Conservation (phyloP, 305 asterid genomes). For the Fraxinus sp. region DNA sequence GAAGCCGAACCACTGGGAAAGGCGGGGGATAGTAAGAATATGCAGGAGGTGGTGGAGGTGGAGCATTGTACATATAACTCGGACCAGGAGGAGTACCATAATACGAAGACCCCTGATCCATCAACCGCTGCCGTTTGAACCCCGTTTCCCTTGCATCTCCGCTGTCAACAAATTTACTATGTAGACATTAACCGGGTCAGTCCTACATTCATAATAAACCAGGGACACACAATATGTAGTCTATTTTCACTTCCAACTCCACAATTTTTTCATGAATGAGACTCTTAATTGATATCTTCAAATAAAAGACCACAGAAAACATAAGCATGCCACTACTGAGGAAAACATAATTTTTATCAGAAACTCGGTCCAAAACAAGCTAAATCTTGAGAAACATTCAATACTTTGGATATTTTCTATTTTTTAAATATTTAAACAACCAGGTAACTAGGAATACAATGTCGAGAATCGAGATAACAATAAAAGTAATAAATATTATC, state of each 20-base stretch:
- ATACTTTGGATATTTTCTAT: neutral
- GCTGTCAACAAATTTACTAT: constrained; percentile 56
- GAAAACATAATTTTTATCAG: too few species aligned
- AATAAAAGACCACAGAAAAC: neutral
- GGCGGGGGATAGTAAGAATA: constrained; percentile 72
- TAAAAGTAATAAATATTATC: too few species aligned
- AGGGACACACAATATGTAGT: neutral
- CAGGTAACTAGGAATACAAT: too few species aligned
- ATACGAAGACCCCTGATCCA: constrained; percentile 74
- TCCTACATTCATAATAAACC: neutral
- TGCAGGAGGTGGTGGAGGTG: constrained; percentile 53
- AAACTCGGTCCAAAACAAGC: neutral
- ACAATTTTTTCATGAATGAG: neutral
- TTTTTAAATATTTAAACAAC: too few species aligned
- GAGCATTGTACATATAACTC: constrained; percentile 21
- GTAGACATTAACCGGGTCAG: neutral
- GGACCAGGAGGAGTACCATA: constrained; percentile 52
- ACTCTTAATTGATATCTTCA: neutral
- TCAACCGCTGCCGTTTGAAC: constrained; percentile 75
- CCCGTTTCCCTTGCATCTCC: constrained; percentile 88
- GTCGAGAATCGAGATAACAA: too few species aligned
- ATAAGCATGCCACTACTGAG: too few species aligned
- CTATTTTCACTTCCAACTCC: neutral
- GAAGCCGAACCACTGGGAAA: constrained; percentile 90
- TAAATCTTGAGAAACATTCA: neutral